Conservation (phyloP, 768 basidiomycete genomes). For the Vishniacozyma victoriae region DNA sequence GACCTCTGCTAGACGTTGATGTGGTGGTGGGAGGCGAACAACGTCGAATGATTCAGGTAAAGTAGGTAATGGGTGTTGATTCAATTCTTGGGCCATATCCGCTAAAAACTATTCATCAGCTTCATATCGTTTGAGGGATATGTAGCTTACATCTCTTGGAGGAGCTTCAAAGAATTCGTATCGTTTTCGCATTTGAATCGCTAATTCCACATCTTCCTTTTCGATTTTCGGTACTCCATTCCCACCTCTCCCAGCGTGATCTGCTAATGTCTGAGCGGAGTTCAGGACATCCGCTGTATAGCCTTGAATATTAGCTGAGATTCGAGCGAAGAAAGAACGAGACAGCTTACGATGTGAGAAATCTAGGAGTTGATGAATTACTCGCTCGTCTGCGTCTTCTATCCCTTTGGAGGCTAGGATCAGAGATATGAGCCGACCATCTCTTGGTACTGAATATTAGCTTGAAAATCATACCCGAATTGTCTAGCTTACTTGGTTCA, state of each 20-base stretch:
- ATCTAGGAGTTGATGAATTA: conserved; percentile 50
- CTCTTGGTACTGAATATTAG: conserved; percentile 45
- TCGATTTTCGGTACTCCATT: conserved; percentile 28
- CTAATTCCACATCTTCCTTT: conserved; percentile 48
- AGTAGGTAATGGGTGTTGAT: conserved; percentile 48
- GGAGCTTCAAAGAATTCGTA: conserved; percentile 47
- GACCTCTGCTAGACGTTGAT: conserved; percentile 48
- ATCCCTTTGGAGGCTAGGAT: conserved; percentile 49
- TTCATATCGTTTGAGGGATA: neutral
- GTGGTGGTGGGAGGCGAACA: conserved; percentile 47
- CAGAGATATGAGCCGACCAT: conserved; percentile 49
- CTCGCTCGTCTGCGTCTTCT: conserved; percentile 49
- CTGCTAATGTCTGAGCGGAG: conserved; percentile 47
- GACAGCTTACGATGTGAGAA: conserved; percentile 49
- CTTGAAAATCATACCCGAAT: no score
- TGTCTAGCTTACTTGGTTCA: no score
- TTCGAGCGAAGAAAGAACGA: neutral
- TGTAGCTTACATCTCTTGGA: conserved; percentile 48
- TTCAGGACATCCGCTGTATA: conserved; percentile 50
- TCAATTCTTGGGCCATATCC: conserved; percentile 47
- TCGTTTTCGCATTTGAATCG: conserved; percentile 48
- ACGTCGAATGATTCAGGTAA: conserved; percentile 49
- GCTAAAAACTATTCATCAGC: conserved; percentile 46
- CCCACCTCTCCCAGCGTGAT: conserved; percentile 46
- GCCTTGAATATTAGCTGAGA: conserved; percentile 29